Base-by-base conservation (phyloP, 169 alveolate genomes). In the Toxoplasma gondii region DNA sequence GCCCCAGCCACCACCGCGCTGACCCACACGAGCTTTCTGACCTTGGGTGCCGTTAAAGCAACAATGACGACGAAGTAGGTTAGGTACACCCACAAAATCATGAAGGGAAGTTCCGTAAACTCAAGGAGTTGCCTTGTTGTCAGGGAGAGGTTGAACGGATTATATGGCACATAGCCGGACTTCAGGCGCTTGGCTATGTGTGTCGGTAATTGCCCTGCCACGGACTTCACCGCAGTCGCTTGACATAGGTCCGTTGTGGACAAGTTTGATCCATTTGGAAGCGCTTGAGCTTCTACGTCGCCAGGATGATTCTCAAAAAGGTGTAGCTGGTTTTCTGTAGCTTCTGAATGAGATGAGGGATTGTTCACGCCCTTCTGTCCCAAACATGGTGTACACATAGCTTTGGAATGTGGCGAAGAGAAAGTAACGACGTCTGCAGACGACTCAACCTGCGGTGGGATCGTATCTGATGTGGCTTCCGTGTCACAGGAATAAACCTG, bases 1-100 rank as follows among this genome's bases (percentile, higher is more conserved):
- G 90, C 43, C n/a, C 96, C 95, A 17, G 96, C 96, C 41, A 94
- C 96, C 67, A 94, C 87, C 58, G 95, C 96, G 41, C 82, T 83
- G 83, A 92, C 83, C 96, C 96, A 94, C 19, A 94, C 95, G 38
- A 81, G 49, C 64, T 80, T 69, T 19, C 43, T 31, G 38, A 91
- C 92, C 64, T 91, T 88, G 38, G 91, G 82, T 5, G 93, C 94
- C 22, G 96, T 91, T 39, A 94, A 78, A 58, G 93, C 41, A 36
- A 94, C 96, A 91, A 94, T 91, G 87, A 94, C 94, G 43, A 91
- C 39, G 81, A 91, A 94, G 91, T 94, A 94, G n/a, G 94, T 92
- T n/a, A 92, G 74, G 84, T 94, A 94, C 2, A 91, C 83, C 95
- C 94, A 94, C 34, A 94, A 38, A 84, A 94, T 94, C 90, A 94